A percentile compares a stretch with the other conserved stretches of the same genome.
phyloP scores from a whole-genome alignment of 1,284 basidiomycete genomes.

The Rhodotorula sp. region DNA sequence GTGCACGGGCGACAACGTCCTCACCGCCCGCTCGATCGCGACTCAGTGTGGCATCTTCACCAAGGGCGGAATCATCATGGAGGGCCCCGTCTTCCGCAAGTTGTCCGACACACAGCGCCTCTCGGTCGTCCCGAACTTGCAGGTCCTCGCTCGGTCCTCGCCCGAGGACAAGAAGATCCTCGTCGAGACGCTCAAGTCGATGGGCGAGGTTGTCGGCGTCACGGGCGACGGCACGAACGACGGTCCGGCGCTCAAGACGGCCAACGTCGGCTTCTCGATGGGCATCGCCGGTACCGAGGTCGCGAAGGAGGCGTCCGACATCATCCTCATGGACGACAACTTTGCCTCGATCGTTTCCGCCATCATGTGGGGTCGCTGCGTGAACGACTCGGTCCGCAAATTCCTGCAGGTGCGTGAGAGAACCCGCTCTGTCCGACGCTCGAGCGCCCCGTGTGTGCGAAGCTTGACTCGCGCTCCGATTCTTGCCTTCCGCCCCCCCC shows the following conservation, averaged over 20 bases:
- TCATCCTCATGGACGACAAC: constrained; percentile 95
- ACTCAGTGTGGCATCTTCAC: constrained; percentile 92
- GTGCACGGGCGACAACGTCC: constrained; percentile 94
- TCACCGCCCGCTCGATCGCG: constrained; percentile 82
- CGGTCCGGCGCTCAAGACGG: constrained; percentile 91
- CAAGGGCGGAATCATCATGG: constrained; percentile 90
- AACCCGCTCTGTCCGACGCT: no score
- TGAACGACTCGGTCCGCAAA: constrained; percentile 95
- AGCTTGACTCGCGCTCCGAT: no score
- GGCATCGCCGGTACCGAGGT: constrained; percentile 98
- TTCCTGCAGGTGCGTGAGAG: constrained; percentile 70
- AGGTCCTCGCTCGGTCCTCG: constrained; percentile 83
- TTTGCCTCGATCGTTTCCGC: constrained; percentile 94
- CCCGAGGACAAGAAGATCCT: constrained; percentile 95
- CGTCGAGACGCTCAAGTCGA: constrained; percentile 77
- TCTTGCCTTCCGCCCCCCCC: no score
- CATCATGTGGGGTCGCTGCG: constrained; percentile 98
- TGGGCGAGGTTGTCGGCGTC: constrained; percentile 92
- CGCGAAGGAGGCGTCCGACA: constrained; percentile 97
- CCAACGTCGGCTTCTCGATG: constrained; percentile 95
- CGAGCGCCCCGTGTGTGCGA: no score
- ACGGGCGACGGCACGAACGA: constrained; percentile 99
- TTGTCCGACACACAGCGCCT: constrained; percentile 54
- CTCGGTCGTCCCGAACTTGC: constrained; percentile 57
- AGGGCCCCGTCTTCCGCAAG: constrained; percentile 72